A percentile compares a stretch with the other conserved stretches of the same genome.
These are phyloP conservation scores for Monotropa hypopitys DNA, from an alignment of 179 eudicot genomes.

Conservation along the genomic window DNA sequence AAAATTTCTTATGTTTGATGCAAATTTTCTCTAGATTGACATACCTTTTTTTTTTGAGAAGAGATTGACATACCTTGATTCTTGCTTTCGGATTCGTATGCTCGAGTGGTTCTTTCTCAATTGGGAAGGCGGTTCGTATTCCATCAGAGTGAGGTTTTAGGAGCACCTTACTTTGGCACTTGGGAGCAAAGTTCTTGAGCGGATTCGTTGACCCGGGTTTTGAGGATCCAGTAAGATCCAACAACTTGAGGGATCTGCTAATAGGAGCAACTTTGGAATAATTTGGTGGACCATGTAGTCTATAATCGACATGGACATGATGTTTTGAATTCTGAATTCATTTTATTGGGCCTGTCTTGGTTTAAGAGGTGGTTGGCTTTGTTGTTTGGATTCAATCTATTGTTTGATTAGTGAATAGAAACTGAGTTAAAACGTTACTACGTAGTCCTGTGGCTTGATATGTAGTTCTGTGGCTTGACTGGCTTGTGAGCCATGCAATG, in stretches of 20 bases:
- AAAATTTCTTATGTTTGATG: not conserved
- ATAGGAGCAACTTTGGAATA: not conserved
- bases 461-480: not conserved
- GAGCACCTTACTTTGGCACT: not conserved
- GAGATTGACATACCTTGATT: too few relatives aligned
- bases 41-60: too few relatives aligned
- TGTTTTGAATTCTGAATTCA: not conserved
- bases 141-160: not conserved
- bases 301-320: not conserved
- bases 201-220: not conserved
- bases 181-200: not conserved
- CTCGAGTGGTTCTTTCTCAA: not conserved
- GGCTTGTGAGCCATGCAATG: not conserved
- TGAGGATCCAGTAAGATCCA: not conserved
- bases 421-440: not conserved
- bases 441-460: too few relatives aligned
- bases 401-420: not conserved
- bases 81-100: not conserved
- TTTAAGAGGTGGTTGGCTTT: not conserved
- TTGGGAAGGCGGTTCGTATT: not conserved
- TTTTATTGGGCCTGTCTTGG: not conserved
- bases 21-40: not conserved
- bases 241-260: not conserved
- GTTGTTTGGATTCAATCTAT: not conserved
- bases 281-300: not conserved